Base-by-base conservation (phyloP, 768 basidiomycete genomes). In the Crassisporium funariophilum region DNA sequence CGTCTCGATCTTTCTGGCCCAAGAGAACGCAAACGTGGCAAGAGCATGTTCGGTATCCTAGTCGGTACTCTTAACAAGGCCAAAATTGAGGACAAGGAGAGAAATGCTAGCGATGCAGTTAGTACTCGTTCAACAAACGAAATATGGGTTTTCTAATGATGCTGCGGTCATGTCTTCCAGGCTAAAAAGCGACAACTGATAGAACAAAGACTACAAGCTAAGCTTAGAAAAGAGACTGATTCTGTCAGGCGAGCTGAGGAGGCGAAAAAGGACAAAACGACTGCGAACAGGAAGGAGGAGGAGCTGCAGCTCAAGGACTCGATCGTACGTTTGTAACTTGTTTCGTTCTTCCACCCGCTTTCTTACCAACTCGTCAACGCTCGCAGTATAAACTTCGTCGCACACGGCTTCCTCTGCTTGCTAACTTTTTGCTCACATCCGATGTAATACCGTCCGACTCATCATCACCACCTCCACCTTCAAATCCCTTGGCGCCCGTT, bases 31-130 rank as follows among this genome's bases (percentile, higher is more conserved):
- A 90, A 86, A 70, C 85, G 88, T 59, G 89, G 89, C 64, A 89
- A 88, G 80, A 82, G 79, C 71, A 88, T 91, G 86, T 88, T 92
- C 71, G 90, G 88, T 51, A 74, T 91, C 55, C 73, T 91, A 54
- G 67, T 92, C 47, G 88, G 88, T 42, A 92, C 89, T 54, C 78
- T 92, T 51, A 88, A 85, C 71, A 88, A 88, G 74, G 90, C 90
- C 54, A 91, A 90, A 73, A 84, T 79, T 55, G 89, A 92, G 73
- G 89, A 90, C 66, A 85, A 87, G 63, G 83, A 88, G 73, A 75
- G 88, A 49, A 88, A 77, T 62, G 83, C 84, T n/a, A 90, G 88
- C 66, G 89, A 92, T 58, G 88, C 89, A 58, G 89, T 91, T 49
- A 38, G 70, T 64, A 69, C 66, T 29, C 20, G 3, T 31, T 42